Evolutionary conservation across 2,329 filamentous ascomycete species (phyloP).

Genomic region (Coccinonectria pachysandricola): DNA sequence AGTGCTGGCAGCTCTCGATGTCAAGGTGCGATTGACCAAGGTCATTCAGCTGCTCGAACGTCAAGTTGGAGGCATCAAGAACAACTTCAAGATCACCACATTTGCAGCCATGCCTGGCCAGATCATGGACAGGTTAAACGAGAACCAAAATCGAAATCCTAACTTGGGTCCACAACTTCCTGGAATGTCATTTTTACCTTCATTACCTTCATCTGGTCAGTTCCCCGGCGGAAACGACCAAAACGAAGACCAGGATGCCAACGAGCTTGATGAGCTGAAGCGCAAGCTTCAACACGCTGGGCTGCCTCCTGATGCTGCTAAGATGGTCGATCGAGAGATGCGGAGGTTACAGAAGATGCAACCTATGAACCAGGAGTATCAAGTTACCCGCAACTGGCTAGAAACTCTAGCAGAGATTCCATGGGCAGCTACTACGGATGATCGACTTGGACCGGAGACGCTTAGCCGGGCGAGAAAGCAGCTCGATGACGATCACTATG

Average conservation of each 20-base stretch:
- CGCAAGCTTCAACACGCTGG: slow-evolving; percentile 76
- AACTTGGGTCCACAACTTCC: slow-evolving; percentile 29
- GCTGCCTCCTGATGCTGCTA: slow-evolving; percentile 73
- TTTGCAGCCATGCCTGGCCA: slow-evolving; percentile 58
- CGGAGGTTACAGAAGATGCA: slow-evolving; percentile 90
- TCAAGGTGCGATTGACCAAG: slow-evolving; percentile 67
- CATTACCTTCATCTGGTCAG: slow-evolving; percentile 23
- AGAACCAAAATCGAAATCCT: slow-evolving; percentile 25
- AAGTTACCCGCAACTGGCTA: slow-evolving; percentile 84
- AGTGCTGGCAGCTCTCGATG: slow-evolving; percentile 69
- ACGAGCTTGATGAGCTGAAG: slow-evolving; percentile 84
- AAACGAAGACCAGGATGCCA: slow-evolving; percentile 69
- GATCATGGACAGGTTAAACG: slow-evolving; percentile 43
- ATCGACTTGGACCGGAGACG: slow-evolving; percentile 74
- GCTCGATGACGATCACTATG: slow-evolving; percentile 92
- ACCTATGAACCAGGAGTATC: slow-evolving; percentile 90
- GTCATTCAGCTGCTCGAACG: slow-evolving; percentile 77
- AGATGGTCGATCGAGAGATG: slow-evolving; percentile 83
- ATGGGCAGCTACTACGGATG: slow-evolving; percentile 76
- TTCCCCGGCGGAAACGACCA: slow-evolving; percentile 36
- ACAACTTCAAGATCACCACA: slow-evolving; percentile 75
- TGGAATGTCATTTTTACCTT: slow-evolving; percentile 26
- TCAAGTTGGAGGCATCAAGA: slow-evolving; percentile 76
- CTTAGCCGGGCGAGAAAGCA: slow-evolving; percentile 73
- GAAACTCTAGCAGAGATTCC: slow-evolving; percentile 92